Evolutionary conservation across 176 grass and related monocot species (phyloP).

Genomic region (bread wheat (Triticum aestivum)): IWGSC_CS_RefSeq_v2.1 NC_057796.1:367325705-367326204

Average conservation of each 20-base stretch:
- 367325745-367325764: not conserved
- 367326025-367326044: slow-evolving; percentile 74
- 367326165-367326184: slow-evolving; percentile 53
- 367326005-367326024: slow-evolving; percentile 77
- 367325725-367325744: not conserved
- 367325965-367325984: slow-evolving; percentile 47
- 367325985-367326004: slow-evolving; percentile 48
- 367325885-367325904: slow-evolving; percentile 43
- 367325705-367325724: not conserved
- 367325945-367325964: slow-evolving; percentile 51
- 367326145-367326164: slow-evolving; percentile 32
- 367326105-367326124: slow-evolving; percentile 32
- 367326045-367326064: slow-evolving; percentile 53
- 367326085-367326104: slow-evolving; percentile 85
- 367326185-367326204: slow-evolving; percentile 55
- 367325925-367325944: slow-evolving; percentile 38
- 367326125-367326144: slow-evolving; percentile 45
- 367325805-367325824: slow-evolving; percentile 41
- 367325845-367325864: slow-evolving; percentile 57
- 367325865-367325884: slow-evolving; percentile 45
- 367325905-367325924: slow-evolving; percentile 22
- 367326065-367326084: slow-evolving; percentile 62
- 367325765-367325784: slow-evolving; percentile 52
- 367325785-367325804: slow-evolving; percentile 18
- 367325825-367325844: slow-evolving; percentile 47